Evolutionary conservation across 1,284 basidiomycete species (phyloP), one percentile per base, ranked within the genome.

Genomic region (Ustilago xerochloae): DNA sequence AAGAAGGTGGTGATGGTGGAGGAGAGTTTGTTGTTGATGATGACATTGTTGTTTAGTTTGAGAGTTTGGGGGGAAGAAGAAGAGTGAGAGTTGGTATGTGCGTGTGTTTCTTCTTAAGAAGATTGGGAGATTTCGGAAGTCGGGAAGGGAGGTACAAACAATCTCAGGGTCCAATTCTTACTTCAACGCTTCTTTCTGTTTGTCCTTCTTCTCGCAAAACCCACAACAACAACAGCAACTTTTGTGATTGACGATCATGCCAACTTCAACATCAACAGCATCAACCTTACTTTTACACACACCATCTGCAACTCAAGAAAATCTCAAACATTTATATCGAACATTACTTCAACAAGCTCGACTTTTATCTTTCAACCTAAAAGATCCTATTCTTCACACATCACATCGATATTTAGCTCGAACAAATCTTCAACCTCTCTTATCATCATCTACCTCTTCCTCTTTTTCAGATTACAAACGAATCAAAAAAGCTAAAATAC

Each of bases 361-460:
- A 12, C 50, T 74, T 0, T 63, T 74, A 7, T 45, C 71, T 9
- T 26, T 30, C 36, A 69, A 65, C 0, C 35, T 68, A 1, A 28
- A 51, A 24, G 71, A 74, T 29, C 65, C 65, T 1, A 33, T 63
- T 38, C n/a, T 74, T 16, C 52, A 35, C 24, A 20, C 29, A 6
- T 74, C 65, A 6, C 71, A 74, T 46, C 65, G 65, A 8, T 65
- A 51, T 20, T 39, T 74, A 6, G 65, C 65, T 16, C 65, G 71
- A 10, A 55, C 51, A 16, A 74, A 69, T 30, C 62, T 74, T 33
- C 47, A 65, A 20, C 71, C 71, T 3, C 50, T 74, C 10, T 15
- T n/a, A 35, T n/a, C 29, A 4, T 1, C 36, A 29, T n/a, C 13
- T 2, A 15, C 33, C 15, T 18, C 47, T 10, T 0, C 29, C 39